These are phyloP conservation scores for Trichophyton verrucosum DNA, from an alignment of 2,329 filamentous ascomycete genomes.

Conservation along the genomic window DNA sequence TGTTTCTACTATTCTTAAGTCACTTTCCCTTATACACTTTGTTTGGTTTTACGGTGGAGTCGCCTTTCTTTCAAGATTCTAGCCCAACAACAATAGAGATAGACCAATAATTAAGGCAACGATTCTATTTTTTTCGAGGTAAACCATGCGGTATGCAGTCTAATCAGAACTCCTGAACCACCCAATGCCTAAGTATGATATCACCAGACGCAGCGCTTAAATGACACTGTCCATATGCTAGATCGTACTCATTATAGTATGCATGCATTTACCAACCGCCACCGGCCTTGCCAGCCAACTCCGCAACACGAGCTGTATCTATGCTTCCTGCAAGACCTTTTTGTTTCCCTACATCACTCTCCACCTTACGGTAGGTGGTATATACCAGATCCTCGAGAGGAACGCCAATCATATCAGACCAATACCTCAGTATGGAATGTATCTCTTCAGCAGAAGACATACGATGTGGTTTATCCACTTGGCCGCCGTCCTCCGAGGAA, in stretches of 20 bases:
- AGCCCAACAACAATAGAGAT: not conserved
- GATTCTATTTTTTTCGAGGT: no score
- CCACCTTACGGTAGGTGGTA: conserved; percentile 82
- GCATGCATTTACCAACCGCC: conserved; percentile 64
- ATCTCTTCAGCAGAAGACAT: conserved; percentile 18
- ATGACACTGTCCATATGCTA: not conserved
- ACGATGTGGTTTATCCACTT: conserved; percentile 18
- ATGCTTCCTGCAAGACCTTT: conserved; percentile 32
- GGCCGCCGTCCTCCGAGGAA: conserved; percentile 38
- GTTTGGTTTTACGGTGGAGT: not conserved
- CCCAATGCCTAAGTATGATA: not conserved
- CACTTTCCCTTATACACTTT: not conserved
- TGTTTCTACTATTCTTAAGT: not conserved
- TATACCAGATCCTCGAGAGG: conserved; percentile 59
- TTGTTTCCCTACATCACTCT: conserved; percentile 85
- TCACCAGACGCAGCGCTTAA: not conserved
- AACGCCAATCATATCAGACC: conserved; percentile 61
- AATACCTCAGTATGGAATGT: conserved; percentile 54
- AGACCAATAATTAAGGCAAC: not conserved
- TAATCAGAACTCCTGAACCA: not conserved
- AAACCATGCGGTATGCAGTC: no score
- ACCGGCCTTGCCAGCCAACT: conserved; percentile 79
- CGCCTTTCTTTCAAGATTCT: not conserved
- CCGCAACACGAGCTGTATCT: conserved; percentile 72
- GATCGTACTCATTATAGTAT: not conserved